Base-by-base conservation (phyloP, 2,329 filamentous ascomycete species). In the Zymoseptoria brevis region DNA sequence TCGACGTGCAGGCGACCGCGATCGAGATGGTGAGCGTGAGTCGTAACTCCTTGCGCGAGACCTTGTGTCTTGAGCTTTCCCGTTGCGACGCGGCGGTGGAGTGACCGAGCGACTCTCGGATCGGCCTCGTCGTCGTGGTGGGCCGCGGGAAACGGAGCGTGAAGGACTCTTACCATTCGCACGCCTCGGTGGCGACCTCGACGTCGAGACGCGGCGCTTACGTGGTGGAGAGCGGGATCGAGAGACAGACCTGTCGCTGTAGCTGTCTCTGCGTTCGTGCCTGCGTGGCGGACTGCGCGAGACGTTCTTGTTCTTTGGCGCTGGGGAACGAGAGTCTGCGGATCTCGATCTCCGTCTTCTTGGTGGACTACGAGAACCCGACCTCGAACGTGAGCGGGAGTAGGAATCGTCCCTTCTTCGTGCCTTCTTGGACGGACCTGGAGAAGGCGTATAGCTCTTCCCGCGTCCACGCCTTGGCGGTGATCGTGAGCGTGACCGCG, bases 121-220 rank as follows among this genome's bases (percentile, higher is more conserved):
- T 29, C 67, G 64, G 30, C 64, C 62, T 58, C 69, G 55, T 26
- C 66, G 66, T 30, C 65, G 68, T 21, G 66, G 64, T 16, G 67
- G 68, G 29, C 71, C 68, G 19, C 65, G 68, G 4, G 72, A 73
- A 19, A 57, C 62, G 1, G 69, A 71, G 4, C 55, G 30, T 4
- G 64, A 65, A 35, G 58, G 55, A 8, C 57, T 56, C 19, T 56
- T 57, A 22, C 59, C 57, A 19, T 63, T 64, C 9, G 48, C 52
- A 26, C 63, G 63, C n/a, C 67, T 64, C 41, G 69, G 69, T 41
- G 69, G 70, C 19, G 72, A 73, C 45, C 65, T 66, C n/a, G 69
- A 69, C 22, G 53, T 56, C 57, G 68, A 54, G 45, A 58, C 19
- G 56, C 55, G 29, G 60, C 50, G 29, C 56, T 54, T 56, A n/a